phyloP scores from a whole-genome alignment of 192 early-diverging fungal genomes.

The Chytriomyces confervae region DNA sequence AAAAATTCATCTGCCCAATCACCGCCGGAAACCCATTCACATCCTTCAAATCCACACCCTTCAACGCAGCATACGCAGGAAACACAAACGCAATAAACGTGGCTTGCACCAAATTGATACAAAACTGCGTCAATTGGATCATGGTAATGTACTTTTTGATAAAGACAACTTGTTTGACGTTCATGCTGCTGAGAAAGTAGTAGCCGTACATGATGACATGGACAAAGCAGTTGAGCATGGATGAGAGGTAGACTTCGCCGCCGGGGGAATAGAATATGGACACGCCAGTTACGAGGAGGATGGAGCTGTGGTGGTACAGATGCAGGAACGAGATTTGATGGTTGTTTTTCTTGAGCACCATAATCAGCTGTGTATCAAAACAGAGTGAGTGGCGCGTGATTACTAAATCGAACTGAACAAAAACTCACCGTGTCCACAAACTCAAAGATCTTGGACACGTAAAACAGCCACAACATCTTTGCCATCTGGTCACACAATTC shows the following conservation, averaged over 20 bases:
- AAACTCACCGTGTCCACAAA: conserved; percentile 61
- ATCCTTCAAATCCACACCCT: conserved; percentile 41
- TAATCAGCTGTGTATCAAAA: conserved; percentile 52
- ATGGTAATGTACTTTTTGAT: conserved; percentile 68
- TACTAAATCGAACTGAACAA: not conserved
- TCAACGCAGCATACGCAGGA: conserved; percentile 43
- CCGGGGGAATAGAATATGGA: conserved; percentile 59
- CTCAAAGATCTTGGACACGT: conserved; percentile 68
- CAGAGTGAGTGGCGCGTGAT: not conserved
- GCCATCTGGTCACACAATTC: too few relatives aligned
- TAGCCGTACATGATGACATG: conserved; percentile 76
- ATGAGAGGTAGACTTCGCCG: conserved; percentile 65
- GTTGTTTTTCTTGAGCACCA: conserved; percentile 73
- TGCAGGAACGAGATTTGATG: conserved; percentile 71
- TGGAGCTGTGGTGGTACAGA: conserved; percentile 70
- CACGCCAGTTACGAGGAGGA: conserved; percentile 51
- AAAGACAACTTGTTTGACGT: conserved; percentile 61
- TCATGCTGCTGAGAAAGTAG: conserved; percentile 60
- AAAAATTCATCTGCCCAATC: conserved; percentile 53
- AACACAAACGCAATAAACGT: conserved; percentile 30
- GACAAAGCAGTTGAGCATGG: conserved; percentile 64
- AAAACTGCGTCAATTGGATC: conserved; percentile 73
- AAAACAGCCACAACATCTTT: conserved; percentile 70
- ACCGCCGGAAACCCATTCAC: not conserved
- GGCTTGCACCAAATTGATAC: conserved; percentile 63